Evolutionary conservation across 2,329 filamentous ascomycete genomes (phyloP), one percentile per base, ranked within the genome.

Genomic region (Colletotrichum brevisporum): DNA sequence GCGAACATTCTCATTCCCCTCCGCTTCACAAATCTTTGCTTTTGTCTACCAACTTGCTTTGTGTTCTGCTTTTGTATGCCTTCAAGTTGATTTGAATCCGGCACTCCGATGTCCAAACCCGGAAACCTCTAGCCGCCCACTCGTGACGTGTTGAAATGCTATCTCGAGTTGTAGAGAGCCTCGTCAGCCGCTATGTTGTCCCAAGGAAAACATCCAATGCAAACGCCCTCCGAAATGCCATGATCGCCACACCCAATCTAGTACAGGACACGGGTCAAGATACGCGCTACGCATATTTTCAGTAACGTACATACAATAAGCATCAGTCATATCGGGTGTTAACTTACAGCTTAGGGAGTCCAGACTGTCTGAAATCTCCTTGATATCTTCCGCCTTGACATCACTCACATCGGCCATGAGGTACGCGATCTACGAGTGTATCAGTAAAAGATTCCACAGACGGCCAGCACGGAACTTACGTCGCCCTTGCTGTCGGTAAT

Each of bases 361-460:
- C 47, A 99, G 86, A 76, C 88, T 91, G 74, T 95, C 92, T 74
- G 92, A 94, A 63, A 99, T 90, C 70, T 94, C 91, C 82, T 94
- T 95, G 79, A 98, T 94, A 76, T 97, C 92, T 48, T 86, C 86
- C 58, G 89, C 87, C 76, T 92, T 90, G 74, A 98, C 94, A 71
- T 92, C 90, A 83, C 94, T 97, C 76, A 99, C 92, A 83, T 99
- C 96, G 8, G 96, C 96, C 95, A 99, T 98, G 71, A 99, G 86
- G 79, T 99, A 99, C 21, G 96, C 96, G 73, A 96, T 88, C 87
- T 91, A 74, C 15, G 65, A 6, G 62, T 36, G 13, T 13, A 56
- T 79, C 60, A 78, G 73, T 31, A 61, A 27, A 4, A 27, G 6
- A 62, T 10, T 43, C 36, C 58, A 10, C 24, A 6, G 13, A 5